Evolutionary conservation across 2,329 filamentous ascomycete species (phyloP), one percentile per base, ranked within the genome.

Genomic region (Penicillium sp.): DNA sequence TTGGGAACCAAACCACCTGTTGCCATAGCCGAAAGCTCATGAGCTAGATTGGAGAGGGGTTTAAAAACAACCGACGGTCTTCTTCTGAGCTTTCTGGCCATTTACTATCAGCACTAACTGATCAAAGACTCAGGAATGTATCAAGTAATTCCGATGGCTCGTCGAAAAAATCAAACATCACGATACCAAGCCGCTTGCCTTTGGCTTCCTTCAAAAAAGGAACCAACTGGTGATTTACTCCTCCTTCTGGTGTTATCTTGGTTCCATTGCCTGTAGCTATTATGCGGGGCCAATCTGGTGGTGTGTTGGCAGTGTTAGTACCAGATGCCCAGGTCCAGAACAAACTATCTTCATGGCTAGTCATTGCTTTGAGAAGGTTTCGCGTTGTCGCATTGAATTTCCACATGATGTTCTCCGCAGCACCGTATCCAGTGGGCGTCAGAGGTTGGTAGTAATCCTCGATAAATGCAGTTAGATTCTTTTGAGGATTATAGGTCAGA

Each of bases 151-250:
- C 68, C 2, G 49, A 60, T 0, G 77, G 78, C 55, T 72, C 62
- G 37, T 80, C 74, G 56, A 73, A 82, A 56, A 78, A 81, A 58
- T 81, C 79, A 63, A 82, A 73, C 67, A 82, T 79, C 12, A 81
- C 73, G 53, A 81, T 76, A 0, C 79, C 79, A n/a, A 81, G 43
- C 44, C 79, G 69, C 61, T 75, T 72, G 2, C 77, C 76, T 37
- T 66, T 69, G 50, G 74, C 55, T 3, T 55, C 39, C 44, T 68
- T 51, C 21, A 81, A 55, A 20, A 75, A 66, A 0, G 64, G 50
- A 4, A 74, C 49, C 2, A 81, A 55, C 40, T 69, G 67, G 15
- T 78, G 63, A 54, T 82, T 81, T 0, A 82, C 73, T 3, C 78
- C 78, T 1, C 71, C 71, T 1, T 61, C 36, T 1, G 72, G 75